Percentiles rank a stretch among this genome's conserved stretches.
Conservation (phyloP, 306 rosid genomes). For the Vigna reflexopilosa region DNA sequence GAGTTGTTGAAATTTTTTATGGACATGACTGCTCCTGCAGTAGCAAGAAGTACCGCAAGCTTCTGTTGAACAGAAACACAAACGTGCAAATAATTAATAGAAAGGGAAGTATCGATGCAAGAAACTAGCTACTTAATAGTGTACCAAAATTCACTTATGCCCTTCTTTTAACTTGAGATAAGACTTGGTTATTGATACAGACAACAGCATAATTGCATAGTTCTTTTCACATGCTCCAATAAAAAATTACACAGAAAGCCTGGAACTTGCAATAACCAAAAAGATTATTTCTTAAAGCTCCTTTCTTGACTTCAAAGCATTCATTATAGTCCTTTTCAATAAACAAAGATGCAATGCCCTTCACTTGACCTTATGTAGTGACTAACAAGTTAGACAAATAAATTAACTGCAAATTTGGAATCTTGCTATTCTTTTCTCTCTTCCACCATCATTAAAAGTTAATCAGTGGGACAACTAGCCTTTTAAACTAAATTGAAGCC, state of each 20-base stretch:
- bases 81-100: slow-evolving; percentile 5
- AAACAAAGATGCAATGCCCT: slow-evolving; percentile 7
- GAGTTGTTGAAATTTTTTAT: slow-evolving; percentile 76
- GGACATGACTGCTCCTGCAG: slow-evolving; percentile 80
- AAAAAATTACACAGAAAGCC: slow-evolving; percentile 33
- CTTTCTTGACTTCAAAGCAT: slow-evolving; percentile 57
- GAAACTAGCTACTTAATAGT: background rate
- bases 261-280: slow-evolving; percentile 31
- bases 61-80: slow-evolving; percentile 51
- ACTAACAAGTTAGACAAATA: slow-evolving; percentile 41
- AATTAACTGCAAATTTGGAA: slow-evolving; percentile 40
- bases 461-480: slow-evolving; percentile 43
- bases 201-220: slow-evolving; percentile 46
- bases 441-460: slow-evolving; percentile 45
- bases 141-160: background rate
- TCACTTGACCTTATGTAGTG: slow-evolving; percentile 12
- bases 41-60: slow-evolving; percentile 68
- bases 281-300: slow-evolving; percentile 26
- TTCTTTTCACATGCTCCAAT: slow-evolving; percentile 44
- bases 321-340: slow-evolving; percentile 50
- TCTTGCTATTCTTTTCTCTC: slow-evolving; percentile 33
- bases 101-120: slow-evolving; percentile 16
- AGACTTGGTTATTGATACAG: slow-evolving; percentile 31
- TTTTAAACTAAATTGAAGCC: slow-evolving; percentile 28
- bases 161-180: slow-evolving; percentile 14